A percentile compares a stretch with the other conserved stretches of the same genome.
Conservation (phyloP, 1,284 basidiomycete species). For the Ganoderma multipileum region DNA sequence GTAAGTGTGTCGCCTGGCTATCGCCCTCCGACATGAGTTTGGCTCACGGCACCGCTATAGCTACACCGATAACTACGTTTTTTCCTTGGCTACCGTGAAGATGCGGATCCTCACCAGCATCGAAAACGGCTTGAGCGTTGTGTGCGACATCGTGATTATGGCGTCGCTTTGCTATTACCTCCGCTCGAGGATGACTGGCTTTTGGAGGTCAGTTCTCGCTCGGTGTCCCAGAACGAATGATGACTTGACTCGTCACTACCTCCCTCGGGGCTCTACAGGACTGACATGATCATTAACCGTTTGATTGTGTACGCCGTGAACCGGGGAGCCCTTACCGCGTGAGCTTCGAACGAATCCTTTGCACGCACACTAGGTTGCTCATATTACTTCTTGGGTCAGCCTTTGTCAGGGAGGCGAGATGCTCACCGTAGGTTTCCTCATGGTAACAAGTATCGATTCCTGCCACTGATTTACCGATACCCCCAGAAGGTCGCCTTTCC, state of each 20-base stretch:
- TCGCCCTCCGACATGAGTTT: neutral
- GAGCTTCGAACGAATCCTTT: neutral
- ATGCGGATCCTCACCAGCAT: neutral
- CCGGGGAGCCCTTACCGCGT: neutral
- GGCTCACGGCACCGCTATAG: neutral
- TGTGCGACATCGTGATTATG: neutral
- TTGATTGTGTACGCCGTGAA: neutral
- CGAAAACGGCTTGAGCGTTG: neutral
- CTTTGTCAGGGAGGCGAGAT: neutral
- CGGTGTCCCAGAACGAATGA: neutral
- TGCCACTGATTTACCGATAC: neutral
- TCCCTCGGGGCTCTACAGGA: neutral
- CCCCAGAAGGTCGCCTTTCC: neutral
- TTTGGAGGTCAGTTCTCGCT: neutral
- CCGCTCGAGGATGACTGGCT: neutral
- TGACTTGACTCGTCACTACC: neutral
- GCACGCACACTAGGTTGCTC: neutral
- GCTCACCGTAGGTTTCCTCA: neutral
- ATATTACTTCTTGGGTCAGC: neutral
- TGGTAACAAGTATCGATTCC: neutral
- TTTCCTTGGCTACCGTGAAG: neutral
- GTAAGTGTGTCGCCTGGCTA: neutral
- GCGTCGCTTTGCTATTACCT: neutral
- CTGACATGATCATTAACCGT: neutral
- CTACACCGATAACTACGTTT: neutral